Evolutionary conservation across 108 stramenopile species (phyloP).

Genomic region (Nitzschia palea): DNA sequence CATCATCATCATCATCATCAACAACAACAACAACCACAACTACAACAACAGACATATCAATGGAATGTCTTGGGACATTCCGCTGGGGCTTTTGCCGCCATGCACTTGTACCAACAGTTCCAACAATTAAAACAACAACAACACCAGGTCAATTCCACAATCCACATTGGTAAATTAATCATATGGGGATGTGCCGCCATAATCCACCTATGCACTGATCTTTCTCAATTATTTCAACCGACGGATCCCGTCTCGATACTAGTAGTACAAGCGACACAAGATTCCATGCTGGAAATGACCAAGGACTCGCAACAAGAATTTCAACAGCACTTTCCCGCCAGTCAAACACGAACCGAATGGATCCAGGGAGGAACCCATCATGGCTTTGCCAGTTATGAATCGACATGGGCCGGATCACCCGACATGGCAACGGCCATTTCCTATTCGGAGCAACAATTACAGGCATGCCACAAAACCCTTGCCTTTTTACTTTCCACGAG

Average conservation of each 20-base stretch:
- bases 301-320: neutral
- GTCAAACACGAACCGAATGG: neutral
- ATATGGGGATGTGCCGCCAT: conserved; percentile 41
- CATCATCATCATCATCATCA: conserved; percentile 2
- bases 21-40: neutral
- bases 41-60: neutral
- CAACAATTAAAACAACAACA: neutral
- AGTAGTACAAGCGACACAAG: conserved; percentile 32
- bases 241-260: neutral
- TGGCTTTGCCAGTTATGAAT: conserved; percentile 38
- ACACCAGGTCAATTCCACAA: neutral
- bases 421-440: neutral
- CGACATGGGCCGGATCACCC: conserved; percentile 3
- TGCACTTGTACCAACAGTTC: conserved; percentile 18
- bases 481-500: conserved; percentile 17
- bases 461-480: conserved; percentile 4
- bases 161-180: conserved; percentile 8
- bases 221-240: conserved; percentile 7
- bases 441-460: conserved; percentile 3
- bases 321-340: conserved; percentile 20
- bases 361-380: conserved; percentile 37
- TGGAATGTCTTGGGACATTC: conserved; percentile 46
- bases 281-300: conserved; percentile 16
- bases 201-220: conserved; percentile 9
- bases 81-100: conserved; percentile 40